Percentiles rank a stretch among this genome's conserved stretches.
Evolutionary conservation across 2,329 filamentous ascomycete species (phyloP).

Genomic region (Trichoderma koningii): DNA sequence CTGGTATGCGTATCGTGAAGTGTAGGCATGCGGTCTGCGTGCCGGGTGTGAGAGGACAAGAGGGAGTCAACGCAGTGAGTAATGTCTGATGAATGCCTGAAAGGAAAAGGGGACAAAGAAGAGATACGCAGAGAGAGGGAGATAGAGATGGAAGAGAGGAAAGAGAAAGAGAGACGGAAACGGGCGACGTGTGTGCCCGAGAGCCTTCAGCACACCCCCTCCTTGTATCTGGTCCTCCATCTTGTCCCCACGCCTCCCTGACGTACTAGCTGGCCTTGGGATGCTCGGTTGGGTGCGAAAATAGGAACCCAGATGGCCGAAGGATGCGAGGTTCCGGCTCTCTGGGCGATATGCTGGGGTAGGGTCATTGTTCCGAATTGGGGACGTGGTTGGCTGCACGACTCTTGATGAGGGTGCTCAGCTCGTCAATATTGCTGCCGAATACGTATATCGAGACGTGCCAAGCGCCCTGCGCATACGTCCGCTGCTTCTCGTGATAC

Average conservation of each 20-base stretch:
- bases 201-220: conserved; percentile 13
- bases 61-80: conserved; percentile 1
- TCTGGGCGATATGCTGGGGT: conserved; percentile 7
- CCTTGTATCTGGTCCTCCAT: neutral
- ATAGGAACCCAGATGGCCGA: conserved; percentile 9
- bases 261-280: conserved; percentile 1
- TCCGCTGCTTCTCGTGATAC: conserved; percentile 17
- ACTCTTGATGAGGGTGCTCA: conserved; percentile 17
- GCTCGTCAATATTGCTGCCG: conserved; percentile 9
- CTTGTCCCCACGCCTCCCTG: conserved; percentile 1
- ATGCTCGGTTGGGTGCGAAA: neutral
- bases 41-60: neutral
- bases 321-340: conserved; percentile 11
- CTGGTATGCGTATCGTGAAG: conserved; percentile 14
- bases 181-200: conserved; percentile 2
- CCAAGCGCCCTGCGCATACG: neutral
- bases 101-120: neutral
- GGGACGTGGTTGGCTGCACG: conserved; percentile 11
- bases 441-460: conserved; percentile 8
- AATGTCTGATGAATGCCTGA: conserved; percentile 1
- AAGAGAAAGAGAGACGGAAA: neutral
- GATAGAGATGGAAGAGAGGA: neutral
- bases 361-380: conserved; percentile 10
- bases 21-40: neutral
- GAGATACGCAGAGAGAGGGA: neutral